A percentile compares a stretch with the other conserved stretches of the same genome.
phyloP scores from a whole-genome alignment of 2,329 filamentous ascomycete species.

The Acephala macrosclerotiorum region DNA sequence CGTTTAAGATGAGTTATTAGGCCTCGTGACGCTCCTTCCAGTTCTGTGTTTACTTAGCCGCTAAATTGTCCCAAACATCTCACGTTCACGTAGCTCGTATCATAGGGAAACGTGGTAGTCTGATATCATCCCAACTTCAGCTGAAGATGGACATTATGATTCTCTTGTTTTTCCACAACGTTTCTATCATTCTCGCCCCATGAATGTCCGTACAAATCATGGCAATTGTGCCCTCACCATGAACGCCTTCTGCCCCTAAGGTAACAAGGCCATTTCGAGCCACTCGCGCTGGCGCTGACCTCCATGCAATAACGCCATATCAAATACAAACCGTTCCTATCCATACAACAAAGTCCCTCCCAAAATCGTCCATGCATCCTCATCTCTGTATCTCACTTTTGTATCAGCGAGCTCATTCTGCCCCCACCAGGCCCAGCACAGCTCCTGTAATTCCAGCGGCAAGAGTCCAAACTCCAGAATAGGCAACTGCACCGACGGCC shows the following conservation, averaged over 20 bases:
- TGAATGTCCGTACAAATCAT: neutral
- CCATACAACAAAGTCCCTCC: constrained; percentile 10
- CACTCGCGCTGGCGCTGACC: neutral
- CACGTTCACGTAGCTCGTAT: neutral
- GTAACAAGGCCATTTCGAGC: neutral
- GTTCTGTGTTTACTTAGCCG: constrained; percentile 13
- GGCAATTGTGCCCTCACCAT: neutral
- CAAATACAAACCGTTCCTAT: constrained; percentile 12
- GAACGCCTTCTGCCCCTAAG: neutral
- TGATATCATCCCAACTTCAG: neutral
- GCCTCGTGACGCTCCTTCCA: constrained; percentile 8
- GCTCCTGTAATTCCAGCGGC: constrained; percentile 67
- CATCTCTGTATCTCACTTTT: constrained; percentile 5
- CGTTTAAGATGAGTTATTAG: constrained; percentile 9
- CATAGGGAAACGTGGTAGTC: constrained; percentile 5
- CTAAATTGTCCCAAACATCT: constrained; percentile 9
- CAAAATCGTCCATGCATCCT: constrained; percentile 3
- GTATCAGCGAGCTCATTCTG: constrained; percentile 50
- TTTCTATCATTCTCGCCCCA: neutral
- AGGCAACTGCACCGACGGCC: constrained; percentile 71
- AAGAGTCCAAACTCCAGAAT: constrained; percentile 77
- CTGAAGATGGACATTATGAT: neutral
- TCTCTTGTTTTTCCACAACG: neutral
- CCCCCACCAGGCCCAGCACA: constrained; percentile 58
- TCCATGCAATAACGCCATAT: constrained; percentile 7